Base-by-base conservation (phyloP, 2,329 filamentous ascomycete species). In the Trichoderma sp. region DNA sequence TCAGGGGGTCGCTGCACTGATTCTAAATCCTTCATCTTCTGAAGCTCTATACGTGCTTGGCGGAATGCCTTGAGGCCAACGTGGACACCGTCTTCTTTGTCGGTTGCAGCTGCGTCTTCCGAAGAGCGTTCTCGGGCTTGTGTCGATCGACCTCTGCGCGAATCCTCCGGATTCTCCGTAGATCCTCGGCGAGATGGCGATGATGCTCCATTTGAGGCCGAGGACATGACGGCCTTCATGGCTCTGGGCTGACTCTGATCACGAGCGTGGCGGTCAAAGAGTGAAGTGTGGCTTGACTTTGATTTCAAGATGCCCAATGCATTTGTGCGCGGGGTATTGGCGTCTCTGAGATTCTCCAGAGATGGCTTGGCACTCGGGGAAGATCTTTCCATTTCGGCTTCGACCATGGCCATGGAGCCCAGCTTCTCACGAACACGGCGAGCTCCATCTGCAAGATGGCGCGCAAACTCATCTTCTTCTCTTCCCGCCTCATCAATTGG, bases 381-480 rank as follows among this genome's bases (percentile, higher is more conserved):
- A 4, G 75, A 70, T 46, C 69, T 73, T 13, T 83, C 83, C 70
- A 79, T 83, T 46, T 92, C 89, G 3, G 85, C 84, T 73, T 91
- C 90, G 0, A 87, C 88, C 71, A 89, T 90, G 0, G 87, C 88
- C 71, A 89, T 90, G 0, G 87, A 90, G 8, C 88, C 91, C 55
- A 94, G 81, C 72, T 88, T 90, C 77, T 94, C 91, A 63, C 92
- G 89, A 8, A 94, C 90, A 1, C 90, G 86, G 34, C 87, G 87
- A 66, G 91, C 88, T 18, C 91, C 87, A 71, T 89, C 86, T 2
- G 90, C 91, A 49, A 94, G 84, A 74, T 93, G 90, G 64, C 85
- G 88, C 21, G 90, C 89, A 75, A 94, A 94, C 32, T 92, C 91
- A 64, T 92, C 88, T 5, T 86, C 84, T 64, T 90, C 88, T 32